These are phyloP conservation scores for Blastomyces emzantsi DNA, from an alignment of 2,329 filamentous ascomycete genomes.

Conservation along the genomic window DNA sequence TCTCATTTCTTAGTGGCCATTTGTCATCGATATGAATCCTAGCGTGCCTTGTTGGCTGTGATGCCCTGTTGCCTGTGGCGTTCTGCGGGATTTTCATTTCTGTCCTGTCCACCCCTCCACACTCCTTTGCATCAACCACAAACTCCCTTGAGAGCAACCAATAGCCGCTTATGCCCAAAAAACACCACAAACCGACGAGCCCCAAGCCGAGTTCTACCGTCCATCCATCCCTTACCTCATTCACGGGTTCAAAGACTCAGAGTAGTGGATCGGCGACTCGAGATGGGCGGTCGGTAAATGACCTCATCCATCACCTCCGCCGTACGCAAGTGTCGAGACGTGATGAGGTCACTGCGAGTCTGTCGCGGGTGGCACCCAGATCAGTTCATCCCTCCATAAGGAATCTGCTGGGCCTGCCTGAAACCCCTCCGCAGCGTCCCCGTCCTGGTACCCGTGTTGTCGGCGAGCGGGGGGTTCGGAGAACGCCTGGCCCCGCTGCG, in stretches of 20 bases:
- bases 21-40: background rate
- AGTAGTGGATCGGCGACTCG: conserved; percentile 19
- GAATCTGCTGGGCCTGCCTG: conserved; percentile 37
- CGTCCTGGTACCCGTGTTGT: conserved; percentile 30
- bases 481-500: conserved; percentile 38
- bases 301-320: conserved; percentile 40
- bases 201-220: conserved; percentile 34
- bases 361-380: conserved; percentile 21
- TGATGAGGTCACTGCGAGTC: conserved; percentile 18
- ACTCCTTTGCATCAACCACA: conserved; percentile 6
- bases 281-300: conserved; percentile 36
- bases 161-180: conserved; percentile 39
- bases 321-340: conserved; percentile 29
- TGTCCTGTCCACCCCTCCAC: conserved; percentile 7
- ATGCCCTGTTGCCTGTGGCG: background rate
- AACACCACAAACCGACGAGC: conserved; percentile 32
- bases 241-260: conserved; percentile 11
- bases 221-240: conserved; percentile 33
- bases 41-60: background rate
- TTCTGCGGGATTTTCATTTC: background rate
- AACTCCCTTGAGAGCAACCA: background rate
- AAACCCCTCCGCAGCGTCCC: conserved; percentile 35
- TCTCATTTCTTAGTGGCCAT: background rate
- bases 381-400: conserved; percentile 40
- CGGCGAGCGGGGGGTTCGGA: conserved; percentile 27